Conservation (phyloP, 2,329 filamentous ascomycete species). For the Aspergillus eucalypticola region DNA sequence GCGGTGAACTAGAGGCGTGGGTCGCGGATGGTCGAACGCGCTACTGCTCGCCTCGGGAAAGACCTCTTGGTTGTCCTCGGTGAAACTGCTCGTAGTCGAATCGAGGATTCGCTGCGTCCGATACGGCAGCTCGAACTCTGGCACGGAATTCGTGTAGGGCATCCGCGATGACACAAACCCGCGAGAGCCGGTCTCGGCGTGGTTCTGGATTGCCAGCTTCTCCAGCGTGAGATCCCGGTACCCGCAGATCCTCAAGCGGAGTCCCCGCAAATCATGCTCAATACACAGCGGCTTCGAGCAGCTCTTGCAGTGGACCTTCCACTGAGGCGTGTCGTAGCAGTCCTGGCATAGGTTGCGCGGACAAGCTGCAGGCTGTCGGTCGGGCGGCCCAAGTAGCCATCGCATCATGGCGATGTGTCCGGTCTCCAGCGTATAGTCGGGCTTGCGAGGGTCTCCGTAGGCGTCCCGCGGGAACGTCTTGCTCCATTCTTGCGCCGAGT, state of each 20-base stretch:
- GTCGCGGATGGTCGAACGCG: constrained; percentile 14
- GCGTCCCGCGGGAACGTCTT: constrained; percentile 43
- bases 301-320: constrained; percentile 60
- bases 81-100: constrained; percentile 39
- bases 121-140: constrained; percentile 33
- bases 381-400: constrained; percentile 51
- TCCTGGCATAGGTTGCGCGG: constrained; percentile 60
- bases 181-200: constrained; percentile 17
- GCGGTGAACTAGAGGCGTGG: constrained; percentile 24
- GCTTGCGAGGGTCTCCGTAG: constrained; percentile 41
- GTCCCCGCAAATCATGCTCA: constrained; percentile 59
- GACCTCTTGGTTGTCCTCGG: constrained; percentile 34
- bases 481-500: constrained; percentile 43
- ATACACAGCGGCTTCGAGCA: constrained; percentile 61
- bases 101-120: constrained; percentile 31
- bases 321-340: constrained; percentile 59
- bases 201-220: constrained; percentile 43
- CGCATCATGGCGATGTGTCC: constrained; percentile 47
- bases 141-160: constrained; percentile 15
- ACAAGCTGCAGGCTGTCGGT: constrained; percentile 49
- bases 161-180: constrained; percentile 14
- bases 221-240: constrained; percentile 57
- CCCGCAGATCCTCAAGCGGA: constrained; percentile 59
- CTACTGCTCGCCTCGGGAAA: constrained; percentile 25
- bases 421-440: constrained; percentile 42